Percentiles rank a stretch among this genome's conserved stretches.
Evolutionary conservation across 345 rosid species (phyloP).

Genomic region (Dovyalis caffra): DNA sequence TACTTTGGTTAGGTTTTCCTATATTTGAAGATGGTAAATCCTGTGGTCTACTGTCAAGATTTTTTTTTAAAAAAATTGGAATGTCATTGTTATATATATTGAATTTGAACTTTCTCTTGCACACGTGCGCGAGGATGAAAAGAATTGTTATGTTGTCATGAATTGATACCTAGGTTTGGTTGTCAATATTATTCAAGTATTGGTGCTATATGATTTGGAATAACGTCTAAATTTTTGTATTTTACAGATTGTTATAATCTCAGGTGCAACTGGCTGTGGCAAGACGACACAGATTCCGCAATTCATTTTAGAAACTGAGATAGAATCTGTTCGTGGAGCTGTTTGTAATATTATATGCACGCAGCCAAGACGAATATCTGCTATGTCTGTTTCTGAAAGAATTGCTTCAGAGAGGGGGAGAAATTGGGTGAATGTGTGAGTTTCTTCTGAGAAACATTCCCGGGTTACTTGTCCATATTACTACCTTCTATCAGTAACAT

Average conservation of each 20-base stretch:
- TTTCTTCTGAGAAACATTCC: slow-evolving; percentile 20
- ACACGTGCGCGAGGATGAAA: no score
- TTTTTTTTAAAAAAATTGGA: no score
- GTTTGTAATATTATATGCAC: slow-evolving; percentile 82
- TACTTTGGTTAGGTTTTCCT: neutral
- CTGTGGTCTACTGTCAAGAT: neutral
- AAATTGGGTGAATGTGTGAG: slow-evolving; percentile 94
- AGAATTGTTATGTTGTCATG: neutral
- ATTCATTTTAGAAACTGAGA: slow-evolving; percentile 78
- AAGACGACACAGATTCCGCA: slow-evolving; percentile 99
- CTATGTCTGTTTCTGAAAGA: slow-evolving; percentile 93
- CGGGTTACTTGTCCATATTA: slow-evolving; percentile 17
- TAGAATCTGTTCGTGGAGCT: slow-evolving; percentile 68
- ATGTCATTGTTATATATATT: neutral
- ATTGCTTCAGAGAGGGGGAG: slow-evolving; percentile 95
- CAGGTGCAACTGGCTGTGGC: slow-evolving; percentile 98
- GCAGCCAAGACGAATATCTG: slow-evolving; percentile 93
- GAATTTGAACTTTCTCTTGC: no score
- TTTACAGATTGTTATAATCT: slow-evolving; percentile 75
- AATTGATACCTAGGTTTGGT: neutral
- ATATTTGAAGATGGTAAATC: neutral
- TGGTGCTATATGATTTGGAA: neutral
- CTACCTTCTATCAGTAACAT: slow-evolving; percentile 4
- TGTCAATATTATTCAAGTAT: neutral
- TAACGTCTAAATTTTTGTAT: slow-evolving; percentile 8